Evolutionary conservation across 441 rosid genomes (phyloP), one percentile per base, ranked within the genome.

Genomic region (Mallotus japonicus): DNA sequence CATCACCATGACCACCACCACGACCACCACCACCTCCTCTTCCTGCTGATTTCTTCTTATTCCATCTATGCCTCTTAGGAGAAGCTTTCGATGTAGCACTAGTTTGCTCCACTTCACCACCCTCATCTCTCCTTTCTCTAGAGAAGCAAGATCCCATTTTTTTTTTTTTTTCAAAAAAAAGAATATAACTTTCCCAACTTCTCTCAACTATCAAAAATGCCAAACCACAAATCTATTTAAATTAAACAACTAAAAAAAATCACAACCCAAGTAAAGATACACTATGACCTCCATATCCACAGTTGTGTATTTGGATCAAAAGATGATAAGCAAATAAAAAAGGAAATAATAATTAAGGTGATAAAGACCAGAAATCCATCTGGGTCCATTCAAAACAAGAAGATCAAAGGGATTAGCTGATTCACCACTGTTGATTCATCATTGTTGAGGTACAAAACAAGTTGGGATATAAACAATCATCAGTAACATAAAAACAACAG

Each of bases 111-210:
- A 71, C 75, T 70, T 71, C 72, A 64, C 72, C 79, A 61, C 80
- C 79, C 6, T 70, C 79, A 32, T 62, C 47, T 60, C 69, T 72
- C 51, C 70, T 70, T 64, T 75, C 69, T 70, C 78, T 84, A n/a
- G 95, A 87, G 79, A 75, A 79, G 85, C 92, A 90, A 79, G 88
- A 79, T 69, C 95, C 92, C 95, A 90, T 90, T 65, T 62, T 42
- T 20, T 17, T 54, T 2, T 6, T 90, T 65, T 66, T 24, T 9
- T 53, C 16, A 0, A 7, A 16, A 8, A 19, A 3, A 56, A 10
- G 14, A 20, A 0, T 3, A 20, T 2, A 16, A 56, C 60, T 42
- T 51, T 15, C 62, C 68, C 56, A 34, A 20, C 50, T 65, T 24
- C 14, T 19, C 49, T 62, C 42, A 51, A 61, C 32, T 49, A 34